A percentile compares a stretch with the other conserved stretches of the same genome.
These are phyloP conservation scores for Russula olivacea DNA, from an alignment of 768 basidiomycete genomes.

Conservation along the genomic window DNA sequence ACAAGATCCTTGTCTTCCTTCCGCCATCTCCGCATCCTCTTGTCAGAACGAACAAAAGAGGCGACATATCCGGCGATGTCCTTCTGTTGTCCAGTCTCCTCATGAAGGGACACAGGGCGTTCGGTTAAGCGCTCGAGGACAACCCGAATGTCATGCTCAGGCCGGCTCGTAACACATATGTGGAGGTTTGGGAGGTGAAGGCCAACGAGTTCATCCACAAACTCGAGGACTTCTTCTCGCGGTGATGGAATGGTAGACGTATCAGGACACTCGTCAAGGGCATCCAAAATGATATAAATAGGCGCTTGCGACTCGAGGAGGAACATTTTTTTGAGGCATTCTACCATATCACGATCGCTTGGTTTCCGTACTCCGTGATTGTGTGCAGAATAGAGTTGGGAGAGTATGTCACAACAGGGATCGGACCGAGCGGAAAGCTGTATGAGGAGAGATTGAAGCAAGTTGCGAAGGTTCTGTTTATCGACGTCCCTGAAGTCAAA, in stretches of 20 bases:
- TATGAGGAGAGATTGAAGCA: neutral
- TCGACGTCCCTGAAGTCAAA: constrained; percentile 4
- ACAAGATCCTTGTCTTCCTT: constrained; percentile 2
- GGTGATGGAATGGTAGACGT: no score
- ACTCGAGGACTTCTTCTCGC: no score
- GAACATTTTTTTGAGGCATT: no score
- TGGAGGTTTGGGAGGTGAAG: no score
- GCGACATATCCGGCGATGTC: neutral
- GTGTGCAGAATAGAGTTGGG: neutral
- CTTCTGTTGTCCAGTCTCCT: constrained; percentile 1
- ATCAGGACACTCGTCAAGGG: no score
- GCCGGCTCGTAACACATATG: no score
- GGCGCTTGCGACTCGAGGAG: no score
- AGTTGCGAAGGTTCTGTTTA: neutral
- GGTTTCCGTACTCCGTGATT: neutral
- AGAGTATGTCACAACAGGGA: neutral
- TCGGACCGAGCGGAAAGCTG: neutral
- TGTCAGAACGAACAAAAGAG: constrained; percentile 3
- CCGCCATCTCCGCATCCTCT: constrained; percentile 1
- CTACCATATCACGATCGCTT: no score
- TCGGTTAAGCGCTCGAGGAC: neutral
- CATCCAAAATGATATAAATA: no score
- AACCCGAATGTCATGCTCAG: no score
- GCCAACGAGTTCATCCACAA: no score
- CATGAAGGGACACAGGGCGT: neutral